A percentile compares a stretch with the other conserved stretches of the same genome.
phyloP scores from a whole-genome alignment of 2,329 filamentous ascomycete genomes.

The Neofusicoccum umdonicola region DNA sequence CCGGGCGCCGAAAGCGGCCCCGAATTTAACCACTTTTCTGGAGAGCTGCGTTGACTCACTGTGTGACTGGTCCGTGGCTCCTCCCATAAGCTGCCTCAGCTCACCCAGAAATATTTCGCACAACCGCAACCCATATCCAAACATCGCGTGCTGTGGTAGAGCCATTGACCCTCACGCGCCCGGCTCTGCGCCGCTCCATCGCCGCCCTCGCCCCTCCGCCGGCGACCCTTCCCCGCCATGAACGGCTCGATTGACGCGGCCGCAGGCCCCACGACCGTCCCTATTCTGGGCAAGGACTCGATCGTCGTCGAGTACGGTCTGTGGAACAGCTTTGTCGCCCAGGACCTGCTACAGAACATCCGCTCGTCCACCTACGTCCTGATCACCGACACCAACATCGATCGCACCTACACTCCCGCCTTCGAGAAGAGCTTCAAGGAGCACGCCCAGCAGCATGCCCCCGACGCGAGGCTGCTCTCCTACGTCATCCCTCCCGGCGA shows the following conservation, averaged over 20 bases:
- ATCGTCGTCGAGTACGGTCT: slow-evolving; percentile 91
- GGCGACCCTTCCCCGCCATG: slow-evolving; percentile 9
- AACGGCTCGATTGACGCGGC: slow-evolving; percentile 2
- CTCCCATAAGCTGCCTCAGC: neutral
- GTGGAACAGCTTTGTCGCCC: slow-evolving; percentile 77
- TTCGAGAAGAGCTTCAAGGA: slow-evolving; percentile 68
- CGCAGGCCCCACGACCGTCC: slow-evolving; percentile 60
- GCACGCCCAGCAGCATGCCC: slow-evolving; percentile 43
- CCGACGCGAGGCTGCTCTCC: slow-evolving; percentile 68
- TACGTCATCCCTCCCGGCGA: slow-evolving; percentile 93
- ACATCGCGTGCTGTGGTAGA: neutral
- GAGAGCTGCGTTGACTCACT: slow-evolving; percentile 14
- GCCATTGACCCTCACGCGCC: neutral
- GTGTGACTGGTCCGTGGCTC: neutral
- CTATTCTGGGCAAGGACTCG: slow-evolving; percentile 82
- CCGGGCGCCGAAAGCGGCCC: slow-evolving; percentile 12
- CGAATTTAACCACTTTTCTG: slow-evolving; percentile 13
- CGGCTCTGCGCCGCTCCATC: slow-evolving; percentile 7
- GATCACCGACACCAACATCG: slow-evolving; percentile 93
- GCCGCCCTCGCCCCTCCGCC: neutral
- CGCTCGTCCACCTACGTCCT: slow-evolving; percentile 90
- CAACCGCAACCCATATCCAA: neutral
- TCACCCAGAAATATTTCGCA: neutral
- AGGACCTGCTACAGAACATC: slow-evolving; percentile 75
- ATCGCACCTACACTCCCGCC: slow-evolving; percentile 71